phyloP scores from a whole-genome alignment of 768 basidiomycete species.

The Gymnopilus junonius region DNA sequence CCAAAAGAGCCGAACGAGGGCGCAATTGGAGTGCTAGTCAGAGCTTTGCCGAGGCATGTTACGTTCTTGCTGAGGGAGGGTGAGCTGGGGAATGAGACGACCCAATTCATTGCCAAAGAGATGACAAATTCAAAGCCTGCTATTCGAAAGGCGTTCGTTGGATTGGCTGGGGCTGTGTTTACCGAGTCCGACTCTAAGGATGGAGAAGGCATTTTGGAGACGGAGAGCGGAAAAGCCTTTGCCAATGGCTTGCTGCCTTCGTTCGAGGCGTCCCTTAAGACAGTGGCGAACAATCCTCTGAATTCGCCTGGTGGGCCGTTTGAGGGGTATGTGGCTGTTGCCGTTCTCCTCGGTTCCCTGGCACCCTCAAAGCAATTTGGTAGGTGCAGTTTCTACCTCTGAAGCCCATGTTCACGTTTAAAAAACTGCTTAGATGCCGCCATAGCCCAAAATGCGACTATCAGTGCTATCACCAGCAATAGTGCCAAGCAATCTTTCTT shows the following conservation, averaged over 20 bases:
- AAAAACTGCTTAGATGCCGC: conserved; percentile 39
- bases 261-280: conserved; percentile 74
- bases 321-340: conserved; percentile 82
- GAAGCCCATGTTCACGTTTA: conserved; percentile 1
- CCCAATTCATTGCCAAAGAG: conserved; percentile 66
- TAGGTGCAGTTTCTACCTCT: conserved; percentile 33
- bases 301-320: conserved; percentile 66
- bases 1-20: conserved; percentile 82
- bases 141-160: conserved; percentile 63
- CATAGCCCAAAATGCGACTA: conserved; percentile 49
- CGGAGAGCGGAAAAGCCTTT: conserved; percentile 52
- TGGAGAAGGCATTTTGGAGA: conserved; percentile 40
- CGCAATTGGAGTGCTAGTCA: conserved; percentile 57
- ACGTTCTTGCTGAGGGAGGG: conserved; percentile 50
- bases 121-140: conserved; percentile 68
- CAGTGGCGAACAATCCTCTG: conserved; percentile 61
- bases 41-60: conserved; percentile 64
- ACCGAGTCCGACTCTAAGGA: conserved; percentile 48
- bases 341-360: conserved; percentile 69
- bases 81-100: conserved; percentile 47
- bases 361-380: conserved; percentile 54
- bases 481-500: conserved; percentile 82
- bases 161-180: conserved; percentile 58
- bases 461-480: conserved; percentile 52
- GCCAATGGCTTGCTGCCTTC: conserved; percentile 58